Base-by-base conservation (phyloP, 495 filamentous ascomycete species). In the Penicillium subrubescens region DNA sequence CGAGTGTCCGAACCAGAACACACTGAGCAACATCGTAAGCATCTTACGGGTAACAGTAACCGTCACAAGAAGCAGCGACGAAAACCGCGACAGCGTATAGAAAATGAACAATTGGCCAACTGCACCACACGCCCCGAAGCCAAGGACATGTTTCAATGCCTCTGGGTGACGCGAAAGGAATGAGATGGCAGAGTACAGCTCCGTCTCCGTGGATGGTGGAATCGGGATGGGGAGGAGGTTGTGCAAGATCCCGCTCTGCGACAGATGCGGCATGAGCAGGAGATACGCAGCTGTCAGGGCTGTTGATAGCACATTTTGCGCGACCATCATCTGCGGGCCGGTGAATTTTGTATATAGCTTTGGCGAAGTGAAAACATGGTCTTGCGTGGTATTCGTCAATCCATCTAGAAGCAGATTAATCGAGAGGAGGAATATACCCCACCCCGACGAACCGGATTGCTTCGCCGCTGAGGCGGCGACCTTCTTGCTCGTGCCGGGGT, bases 251-350 rank as follows among this genome's bases (percentile, higher is more conserved):
- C 84, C 81, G 6, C 88, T 89, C 55, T 82, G 78, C 0, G 88
- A 89, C 6, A 97, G 72, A 79, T 89, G 91, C 8, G 96, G 96
- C 66, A 88, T 89, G 23, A 94, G 72, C 44, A 93, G 67, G 25
- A 99, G 85, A 63, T 94, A 98, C 1, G 75, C 69, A 35, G 86
- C 81, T 3, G 93, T 98, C 55, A 97, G 75, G 34, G 84, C 63
- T 0, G 92, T 94, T 44, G 84, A 88, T 67, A 98, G 87, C 35
- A 96, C 75, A 70, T 97, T 98, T 71, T 97, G 92, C n/a, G 94
- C 96, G 62, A 92, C 92, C 95, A 99, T 99, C 95, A 99, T 98
- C 85, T 98, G 96, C 57, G 94, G 93, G 2, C 96, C 96, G 15
- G 86, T 83, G 76, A 93, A 96, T 21, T 87, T 84, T 65, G 86